phyloP scores from a whole-genome alignment of 805 yeast genomes.

The Maudiozyma bulderi region DNA sequence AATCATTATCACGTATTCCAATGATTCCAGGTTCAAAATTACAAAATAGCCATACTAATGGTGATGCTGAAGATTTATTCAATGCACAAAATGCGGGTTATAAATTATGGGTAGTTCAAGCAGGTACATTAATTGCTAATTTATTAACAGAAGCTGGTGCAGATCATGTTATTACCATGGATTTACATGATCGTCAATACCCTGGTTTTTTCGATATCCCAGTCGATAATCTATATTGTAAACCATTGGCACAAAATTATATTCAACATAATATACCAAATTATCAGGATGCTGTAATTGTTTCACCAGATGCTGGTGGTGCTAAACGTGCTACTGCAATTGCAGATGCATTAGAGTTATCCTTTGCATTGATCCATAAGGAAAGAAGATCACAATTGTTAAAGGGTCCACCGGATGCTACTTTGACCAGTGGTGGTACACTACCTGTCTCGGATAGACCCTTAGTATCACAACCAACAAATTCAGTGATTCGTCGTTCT shows the following conservation, averaged over 20 bases:
- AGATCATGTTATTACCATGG: conserved; percentile 95
- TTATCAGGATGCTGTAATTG: conserved; percentile 76
- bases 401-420: conserved; percentile 29
- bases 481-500: neutral
- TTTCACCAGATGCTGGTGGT: conserved; percentile 98
- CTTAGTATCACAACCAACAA: conserved; percentile 4
- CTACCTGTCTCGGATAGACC: conserved; percentile 14
- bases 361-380: conserved; percentile 92
- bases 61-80: conserved; percentile 29
- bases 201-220: conserved; percentile 97
- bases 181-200: conserved; percentile 93
- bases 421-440: conserved; percentile 23
- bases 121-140: conserved; percentile 86
- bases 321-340: conserved; percentile 93
- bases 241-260: conserved; percentile 79
- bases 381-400: conserved; percentile 55
- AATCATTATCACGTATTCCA: conserved; percentile 27
- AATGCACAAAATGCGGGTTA: conserved; percentile 51
- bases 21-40: conserved; percentile 29
- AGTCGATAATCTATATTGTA: conserved; percentile 85
- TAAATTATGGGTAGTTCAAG: conserved; percentile 92
- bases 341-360: conserved; percentile 81
- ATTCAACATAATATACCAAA: conserved; percentile 70
- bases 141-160: conserved; percentile 88
- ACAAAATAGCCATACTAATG: conserved; percentile 14